Base-by-base conservation (phyloP, 1,284 basidiomycete genomes). In the Lentinula novae-zelandiae region DNA sequence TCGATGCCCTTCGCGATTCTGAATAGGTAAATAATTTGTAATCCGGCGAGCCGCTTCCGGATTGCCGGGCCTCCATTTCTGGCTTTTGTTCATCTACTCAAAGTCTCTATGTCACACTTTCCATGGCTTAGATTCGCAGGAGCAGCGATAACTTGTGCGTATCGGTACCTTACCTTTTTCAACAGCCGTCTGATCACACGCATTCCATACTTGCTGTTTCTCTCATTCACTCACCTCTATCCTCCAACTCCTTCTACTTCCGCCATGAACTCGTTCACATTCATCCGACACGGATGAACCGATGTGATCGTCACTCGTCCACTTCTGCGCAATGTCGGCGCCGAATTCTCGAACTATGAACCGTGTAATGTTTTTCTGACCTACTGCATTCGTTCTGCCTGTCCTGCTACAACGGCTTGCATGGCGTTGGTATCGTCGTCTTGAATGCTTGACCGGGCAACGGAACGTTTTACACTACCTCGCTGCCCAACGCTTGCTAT, bases 81-180 rank as follows among this genome's bases (percentile, higher is more conserved):
- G 36, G 12, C 36, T 38, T 9, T 38, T 1, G 12, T 38, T 46
- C 42, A n/a, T 13, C n/a, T 27, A 27, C 27, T 3, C 27, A 3
- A 27, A 13, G 17, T 10, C 34, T 53, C 34, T 34, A 58, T 58
- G 57, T 58, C 57, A 72, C 66, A 70, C 61, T 84, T 84, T 69
- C 83, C 83, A 49, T 84, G 83, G 82, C 64, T 77, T 63, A 78
- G 77, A 67, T 74, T 84, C 64, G 75, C 81, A 17, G 71, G 78
- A 1, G 67, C 73, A 44, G 76, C 81, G 15, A 64, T 75, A 58
- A 78, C 78, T 62, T 67, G 85, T 86, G 70, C 71, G 85, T 81
- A 59, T 36, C 55, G 5, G 17, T 52, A 22, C 27, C 61, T 57
- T 48, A 33, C 44, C 8, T 22, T 46, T 20, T 20, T 20, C 9